Evolutionary conservation across 2,329 filamentous ascomycete genomes (phyloP).

Genomic region (Nigrospora osmanthi): DNA sequence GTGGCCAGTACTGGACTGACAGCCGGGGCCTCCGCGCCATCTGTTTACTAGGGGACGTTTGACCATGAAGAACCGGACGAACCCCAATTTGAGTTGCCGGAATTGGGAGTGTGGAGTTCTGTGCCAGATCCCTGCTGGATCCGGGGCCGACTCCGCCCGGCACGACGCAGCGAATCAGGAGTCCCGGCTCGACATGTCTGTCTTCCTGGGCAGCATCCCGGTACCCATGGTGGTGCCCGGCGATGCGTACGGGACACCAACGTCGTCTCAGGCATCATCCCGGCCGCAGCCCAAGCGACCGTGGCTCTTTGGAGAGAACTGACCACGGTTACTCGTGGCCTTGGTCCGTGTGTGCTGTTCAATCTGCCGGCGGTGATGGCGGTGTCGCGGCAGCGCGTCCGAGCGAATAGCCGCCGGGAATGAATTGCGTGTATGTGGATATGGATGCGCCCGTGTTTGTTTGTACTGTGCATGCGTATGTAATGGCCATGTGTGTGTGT

Average conservation of each 20-base stretch:
- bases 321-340: not conserved
- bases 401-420: too few species aligned
- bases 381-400: too few species aligned
- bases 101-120: constrained; percentile 97
- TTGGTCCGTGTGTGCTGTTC: too few species aligned
- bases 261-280: constrained; percentile 1
- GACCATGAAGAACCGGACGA: constrained; percentile 57
- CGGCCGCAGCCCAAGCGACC: constrained; percentile 10
- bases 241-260: constrained; percentile 17
- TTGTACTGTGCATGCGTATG: too few species aligned
- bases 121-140: constrained; percentile 55
- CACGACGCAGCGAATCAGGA: constrained; percentile 1
- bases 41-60: constrained; percentile 60
- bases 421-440: too few species aligned
- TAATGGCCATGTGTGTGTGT: too few species aligned
- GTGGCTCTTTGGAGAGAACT: constrained; percentile 21
- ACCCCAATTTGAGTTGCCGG: constrained; percentile 70
- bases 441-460: too few species aligned
- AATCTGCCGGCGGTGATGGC: too few species aligned
- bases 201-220: constrained; percentile 29
- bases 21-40: not conserved
- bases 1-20: too few species aligned
- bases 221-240: constrained; percentile 34
- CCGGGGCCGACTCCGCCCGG: constrained; percentile 21
- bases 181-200: constrained; percentile 4